These are phyloP conservation scores for Suillus tomentosus DNA, from an alignment of 768 basidiomycete genomes.

Conservation along the genomic window DNA sequence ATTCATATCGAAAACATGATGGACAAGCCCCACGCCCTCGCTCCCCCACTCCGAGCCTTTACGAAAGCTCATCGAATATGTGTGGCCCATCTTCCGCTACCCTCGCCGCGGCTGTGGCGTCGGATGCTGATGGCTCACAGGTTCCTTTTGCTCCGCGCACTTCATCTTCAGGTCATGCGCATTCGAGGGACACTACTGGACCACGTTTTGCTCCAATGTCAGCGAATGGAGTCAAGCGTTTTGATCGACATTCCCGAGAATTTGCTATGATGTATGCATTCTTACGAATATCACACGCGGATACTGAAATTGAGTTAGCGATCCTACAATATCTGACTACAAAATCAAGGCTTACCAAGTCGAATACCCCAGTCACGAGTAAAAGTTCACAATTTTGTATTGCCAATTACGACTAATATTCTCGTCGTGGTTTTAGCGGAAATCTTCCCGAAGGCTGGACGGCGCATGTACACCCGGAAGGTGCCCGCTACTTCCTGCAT, in stretches of 20 bases:
- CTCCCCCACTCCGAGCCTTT: slow-evolving; percentile 17
- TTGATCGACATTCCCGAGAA: slow-evolving; percentile 17
- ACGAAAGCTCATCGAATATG: slow-evolving; percentile 15
- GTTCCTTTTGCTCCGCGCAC: neutral
- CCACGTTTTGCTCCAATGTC: slow-evolving; percentile 20
- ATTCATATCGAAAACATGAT: slow-evolving; percentile 19
- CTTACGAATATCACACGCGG: neutral
- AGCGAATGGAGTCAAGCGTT: slow-evolving; percentile 20
- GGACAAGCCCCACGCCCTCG: slow-evolving; percentile 19
- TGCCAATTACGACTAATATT: neutral
- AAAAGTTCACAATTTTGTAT: neutral
- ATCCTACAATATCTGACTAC: slow-evolving; percentile 17
- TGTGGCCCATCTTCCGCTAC: slow-evolving; percentile 13
- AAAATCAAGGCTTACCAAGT: slow-evolving; percentile 15
- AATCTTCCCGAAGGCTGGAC: slow-evolving; percentile 41
- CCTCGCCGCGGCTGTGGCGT: slow-evolving; percentile 8
- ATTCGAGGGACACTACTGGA: slow-evolving; percentile 9
- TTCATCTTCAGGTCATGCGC: neutral
- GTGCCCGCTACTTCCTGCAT: slow-evolving; percentile 54
- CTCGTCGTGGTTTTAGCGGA: slow-evolving; percentile 12
- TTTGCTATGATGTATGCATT: slow-evolving; percentile 16
- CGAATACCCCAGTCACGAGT: slow-evolving; percentile 18
- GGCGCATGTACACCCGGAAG: slow-evolving; percentile 53
- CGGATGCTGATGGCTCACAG: slow-evolving; percentile 1
- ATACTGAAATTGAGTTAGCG: slow-evolving; percentile 12